Conservation (phyloP, 1,284 basidiomycete genomes). For the Rhizoctonia solani region DNA sequence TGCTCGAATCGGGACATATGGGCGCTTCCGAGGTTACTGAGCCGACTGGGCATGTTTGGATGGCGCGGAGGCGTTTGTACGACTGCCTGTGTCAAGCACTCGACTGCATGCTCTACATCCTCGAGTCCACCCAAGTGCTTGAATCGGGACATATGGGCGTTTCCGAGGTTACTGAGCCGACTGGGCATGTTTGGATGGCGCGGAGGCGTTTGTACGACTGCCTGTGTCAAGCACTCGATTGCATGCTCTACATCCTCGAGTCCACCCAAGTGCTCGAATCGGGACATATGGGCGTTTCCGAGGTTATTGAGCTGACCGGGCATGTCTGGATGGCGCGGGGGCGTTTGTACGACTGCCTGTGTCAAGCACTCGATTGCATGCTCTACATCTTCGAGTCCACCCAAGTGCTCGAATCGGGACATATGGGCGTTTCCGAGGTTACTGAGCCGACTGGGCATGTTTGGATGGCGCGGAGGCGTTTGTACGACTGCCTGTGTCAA, state of each 20-base stretch:
- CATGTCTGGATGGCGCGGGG: background rate
- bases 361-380: background rate
- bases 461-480: too few relatives aligned
- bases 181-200: background rate
- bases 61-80: background rate
- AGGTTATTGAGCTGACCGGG: conserved; percentile 4
- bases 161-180: background rate
- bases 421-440: too few relatives aligned
- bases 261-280: background rate
- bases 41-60: background rate
- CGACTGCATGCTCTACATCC: background rate
- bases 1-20: background rate
- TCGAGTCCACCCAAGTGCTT: background rate
- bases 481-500: background rate
- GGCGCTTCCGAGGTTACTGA: background rate
- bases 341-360: background rate
- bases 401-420: too few relatives aligned
- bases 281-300: background rate
- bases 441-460: too few relatives aligned
- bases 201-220: background rate
- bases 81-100: background rate
- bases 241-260: background rate
- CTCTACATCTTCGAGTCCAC: too few relatives aligned
- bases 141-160: background rate
- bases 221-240: background rate